Conservation (phyloP, 2,329 filamentous ascomycete species). For the Paecilomyces variotii region DNA sequence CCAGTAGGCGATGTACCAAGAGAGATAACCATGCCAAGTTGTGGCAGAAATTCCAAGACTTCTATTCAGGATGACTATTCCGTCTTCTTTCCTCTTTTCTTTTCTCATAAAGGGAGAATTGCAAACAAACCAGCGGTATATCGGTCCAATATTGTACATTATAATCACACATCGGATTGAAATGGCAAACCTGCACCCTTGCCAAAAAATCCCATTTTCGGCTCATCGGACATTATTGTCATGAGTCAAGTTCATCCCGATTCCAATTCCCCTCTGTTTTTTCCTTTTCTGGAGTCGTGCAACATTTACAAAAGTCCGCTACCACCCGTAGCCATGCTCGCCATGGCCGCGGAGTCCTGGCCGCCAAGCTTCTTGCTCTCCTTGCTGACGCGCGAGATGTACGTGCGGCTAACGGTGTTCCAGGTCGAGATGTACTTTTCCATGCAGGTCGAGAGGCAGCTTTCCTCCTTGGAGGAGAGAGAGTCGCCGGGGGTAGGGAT, state of each 20-base stretch:
- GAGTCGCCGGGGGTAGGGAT: slow-evolving; percentile 59
- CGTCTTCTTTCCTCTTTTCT: background rate
- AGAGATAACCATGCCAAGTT: too few species aligned
- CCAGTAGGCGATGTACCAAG: too few species aligned
- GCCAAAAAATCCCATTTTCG: background rate
- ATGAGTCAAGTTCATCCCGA: background rate
- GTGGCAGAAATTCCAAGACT: background rate
- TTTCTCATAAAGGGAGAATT: background rate
- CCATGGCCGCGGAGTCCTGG: slow-evolving; percentile 15
- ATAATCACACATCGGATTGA: background rate
- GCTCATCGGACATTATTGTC: background rate
- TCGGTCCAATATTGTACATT: background rate
- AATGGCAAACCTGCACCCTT: background rate
- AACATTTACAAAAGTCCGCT: background rate
- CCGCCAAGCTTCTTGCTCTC: slow-evolving; percentile 47
- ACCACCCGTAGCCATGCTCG: slow-evolving; percentile 9
- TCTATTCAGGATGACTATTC: background rate
- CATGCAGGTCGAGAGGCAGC: slow-evolving; percentile 69
- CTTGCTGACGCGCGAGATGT: slow-evolving; percentile 50
- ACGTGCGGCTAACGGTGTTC: slow-evolving; percentile 65
- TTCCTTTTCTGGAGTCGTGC: background rate
- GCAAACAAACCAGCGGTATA: background rate
- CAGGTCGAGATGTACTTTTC: slow-evolving; percentile 78
- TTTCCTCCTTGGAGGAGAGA: slow-evolving; percentile 59
- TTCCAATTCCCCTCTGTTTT: background rate